Conservation (phyloP, 192 early-diverging fungal genomes). For the Cetraspora pellucida region DNA sequence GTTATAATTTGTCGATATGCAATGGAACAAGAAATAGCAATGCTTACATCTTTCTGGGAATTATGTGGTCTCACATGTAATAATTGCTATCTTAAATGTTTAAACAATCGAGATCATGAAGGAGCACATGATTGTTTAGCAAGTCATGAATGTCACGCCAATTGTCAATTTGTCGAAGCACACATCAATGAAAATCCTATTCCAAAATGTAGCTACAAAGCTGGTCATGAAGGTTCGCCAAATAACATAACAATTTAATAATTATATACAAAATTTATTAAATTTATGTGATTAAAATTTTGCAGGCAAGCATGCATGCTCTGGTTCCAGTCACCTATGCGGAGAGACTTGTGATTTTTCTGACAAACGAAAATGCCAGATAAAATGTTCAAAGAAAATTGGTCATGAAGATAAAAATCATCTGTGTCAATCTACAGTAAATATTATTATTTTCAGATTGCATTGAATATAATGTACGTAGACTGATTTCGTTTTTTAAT, state of each 20-base stretch:
- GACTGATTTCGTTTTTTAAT: neutral
- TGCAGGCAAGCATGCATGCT: slow-evolving; percentile 21
- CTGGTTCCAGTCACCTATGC: neutral
- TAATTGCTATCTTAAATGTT: slow-evolving; percentile 17
- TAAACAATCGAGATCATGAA: slow-evolving; percentile 7
- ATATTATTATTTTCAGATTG: too few species aligned
- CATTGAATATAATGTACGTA: too few species aligned
- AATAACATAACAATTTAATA: too few species aligned
- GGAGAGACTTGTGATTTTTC: neutral
- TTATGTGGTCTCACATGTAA: slow-evolving; percentile 22
- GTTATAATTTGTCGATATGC: neutral
- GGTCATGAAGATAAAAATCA: slow-evolving; percentile 20
- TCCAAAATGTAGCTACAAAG: too few species aligned
- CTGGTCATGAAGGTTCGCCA: too few species aligned
- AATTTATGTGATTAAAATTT: too few species aligned
- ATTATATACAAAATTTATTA: too few species aligned
- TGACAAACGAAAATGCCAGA: slow-evolving; percentile 22
- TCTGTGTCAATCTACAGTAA: slow-evolving; percentile 16
- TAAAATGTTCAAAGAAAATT: slow-evolving; percentile 32
- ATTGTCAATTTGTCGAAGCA: too few species aligned
- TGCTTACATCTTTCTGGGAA: slow-evolving; percentile 8
- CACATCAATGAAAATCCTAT: too few species aligned
- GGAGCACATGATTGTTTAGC: slow-evolving; percentile 4
- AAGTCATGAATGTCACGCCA: too few species aligned
- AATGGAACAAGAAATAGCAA: neutral